Evolutionary conservation across 148 eudicot genomes (phyloP), one percentile per base, ranked within the genome.

Genomic region (Arbutus unedo): DNA sequence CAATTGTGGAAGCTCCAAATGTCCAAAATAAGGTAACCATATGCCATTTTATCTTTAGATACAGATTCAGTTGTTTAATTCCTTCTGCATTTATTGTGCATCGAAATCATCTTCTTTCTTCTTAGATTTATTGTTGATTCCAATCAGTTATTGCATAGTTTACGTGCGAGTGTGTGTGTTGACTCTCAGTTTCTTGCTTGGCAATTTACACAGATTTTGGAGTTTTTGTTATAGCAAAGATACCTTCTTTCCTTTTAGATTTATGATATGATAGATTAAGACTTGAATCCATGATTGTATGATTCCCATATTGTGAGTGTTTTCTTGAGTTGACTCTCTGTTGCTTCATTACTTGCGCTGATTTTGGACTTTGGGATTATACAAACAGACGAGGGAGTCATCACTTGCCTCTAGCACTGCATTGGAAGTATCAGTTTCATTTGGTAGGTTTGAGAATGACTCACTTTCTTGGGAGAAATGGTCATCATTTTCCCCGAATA

Each of bases 391-490:
- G 97, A 92, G 89, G 70, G 93, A 89, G 59, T 83, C 96, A 47
- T 83, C 96, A 31, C 72, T 80, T 49, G 73, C 79, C 60, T 78
- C 84, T 78, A 71, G 80, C 19, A 57, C 86, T 70, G 66, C 88
- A 62, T 85, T 93, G 55, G 91, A 89, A 80, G 94, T 87, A 8
- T 96, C 99, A 10, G 91, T 96, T 81, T 96, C 99, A 3, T 96
- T 96, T 84, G 99, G 99, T 86, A 92, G 93, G 86, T 96, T 91
- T 84, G 97, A 94, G 83, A 91, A 86, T 83, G 98, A 96, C 89
- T 81, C 91, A 18, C 95, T 94, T 88, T 90, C 94, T 82, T 96
- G 99, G 99, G 99, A 96, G 87, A 93, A 93, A 91, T 96, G 97
- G 97, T 96, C 99, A 5, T 64, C 99, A 84, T 96, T 96, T 84